Conservation (phyloP, 73 alveolate genomes). For the Paraurostyla sp. region DNA sequence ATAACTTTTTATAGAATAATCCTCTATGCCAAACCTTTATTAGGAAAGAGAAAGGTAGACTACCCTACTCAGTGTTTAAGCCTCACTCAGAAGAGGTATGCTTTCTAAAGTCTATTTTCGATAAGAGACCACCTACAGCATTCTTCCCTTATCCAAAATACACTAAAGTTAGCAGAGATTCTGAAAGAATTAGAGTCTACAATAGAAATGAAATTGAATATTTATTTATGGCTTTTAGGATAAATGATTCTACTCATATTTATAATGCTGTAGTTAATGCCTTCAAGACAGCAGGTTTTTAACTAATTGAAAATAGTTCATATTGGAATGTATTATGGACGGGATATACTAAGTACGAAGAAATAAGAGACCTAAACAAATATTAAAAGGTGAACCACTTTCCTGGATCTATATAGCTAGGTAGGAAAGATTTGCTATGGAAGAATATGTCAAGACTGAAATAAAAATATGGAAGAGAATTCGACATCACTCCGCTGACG, state of each 20-base stretch:
- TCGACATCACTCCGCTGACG: conserved; percentile 90
- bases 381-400: conserved; percentile 89
- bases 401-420: conserved; percentile 88
- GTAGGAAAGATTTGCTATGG: conserved; percentile 87
- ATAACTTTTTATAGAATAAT: conserved; percentile 6
- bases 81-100: conserved; percentile 43
- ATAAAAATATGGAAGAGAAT: conserved; percentile 79
- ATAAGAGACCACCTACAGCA: conserved; percentile 71
- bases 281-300: conserved; percentile 56
- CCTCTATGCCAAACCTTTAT: conserved; percentile 46
- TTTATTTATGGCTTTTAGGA: conserved; percentile 55
- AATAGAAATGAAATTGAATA: conserved; percentile 42
- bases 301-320: conserved; percentile 46
- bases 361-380: conserved; percentile 72
- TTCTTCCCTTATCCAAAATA: conserved; percentile 70
- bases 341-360: conserved; percentile 70
- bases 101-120: conserved; percentile 43
- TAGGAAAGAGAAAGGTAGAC: conserved; percentile 42
- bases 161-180: not conserved
- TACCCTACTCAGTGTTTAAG: conserved; percentile 51
- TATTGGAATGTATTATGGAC: conserved; percentile 86
- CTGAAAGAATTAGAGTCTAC: conserved; percentile 13
- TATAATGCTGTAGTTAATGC: conserved; percentile 76
- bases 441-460: conserved; percentile 77
- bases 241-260: conserved; percentile 66